Conservation (phyloP, 768 basidiomycete species). For the Gymnopilus junonius region DNA sequence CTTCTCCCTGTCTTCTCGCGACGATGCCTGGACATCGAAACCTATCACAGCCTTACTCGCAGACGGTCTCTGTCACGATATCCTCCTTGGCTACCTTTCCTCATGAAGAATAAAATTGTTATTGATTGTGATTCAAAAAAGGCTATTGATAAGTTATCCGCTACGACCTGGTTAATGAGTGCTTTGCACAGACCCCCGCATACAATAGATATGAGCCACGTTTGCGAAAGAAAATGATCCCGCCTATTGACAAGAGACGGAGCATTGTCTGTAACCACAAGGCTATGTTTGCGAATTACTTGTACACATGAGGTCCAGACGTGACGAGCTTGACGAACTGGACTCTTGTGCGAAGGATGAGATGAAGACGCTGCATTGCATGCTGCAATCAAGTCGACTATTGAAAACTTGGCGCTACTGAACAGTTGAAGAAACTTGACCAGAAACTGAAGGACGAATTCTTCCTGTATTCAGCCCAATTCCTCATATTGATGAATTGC, state of each 20-base stretch:
- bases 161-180: conserved; percentile 16
- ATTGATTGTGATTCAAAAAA: not conserved
- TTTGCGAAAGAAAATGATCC: not conserved
- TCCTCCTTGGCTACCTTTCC: conserved; percentile 11
- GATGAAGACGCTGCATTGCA: not conserved
- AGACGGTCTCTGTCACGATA: conserved; percentile 6
- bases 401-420: not conserved
- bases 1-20: not conserved
- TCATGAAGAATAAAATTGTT: conserved; percentile 8
- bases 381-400: not conserved
- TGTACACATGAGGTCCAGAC: not conserved
- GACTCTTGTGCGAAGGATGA: not conserved
- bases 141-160: conserved; percentile 3
- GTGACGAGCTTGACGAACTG: not conserved
- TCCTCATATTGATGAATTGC: conserved; percentile 20
- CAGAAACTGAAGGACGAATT: conserved; percentile 6
- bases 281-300: not conserved
- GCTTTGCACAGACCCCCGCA: not conserved
- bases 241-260: not conserved
- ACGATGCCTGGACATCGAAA: conserved; percentile 8
- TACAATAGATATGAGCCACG: not conserved
- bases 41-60: conserved; percentile 14
- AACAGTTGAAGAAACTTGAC: not conserved
- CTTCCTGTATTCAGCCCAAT: conserved; percentile 18
- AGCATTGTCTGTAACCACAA: not conserved